These are phyloP conservation scores for Yueomyces sp. DNA, from an alignment of 805 yeast species.

Conservation along the genomic window DNA sequence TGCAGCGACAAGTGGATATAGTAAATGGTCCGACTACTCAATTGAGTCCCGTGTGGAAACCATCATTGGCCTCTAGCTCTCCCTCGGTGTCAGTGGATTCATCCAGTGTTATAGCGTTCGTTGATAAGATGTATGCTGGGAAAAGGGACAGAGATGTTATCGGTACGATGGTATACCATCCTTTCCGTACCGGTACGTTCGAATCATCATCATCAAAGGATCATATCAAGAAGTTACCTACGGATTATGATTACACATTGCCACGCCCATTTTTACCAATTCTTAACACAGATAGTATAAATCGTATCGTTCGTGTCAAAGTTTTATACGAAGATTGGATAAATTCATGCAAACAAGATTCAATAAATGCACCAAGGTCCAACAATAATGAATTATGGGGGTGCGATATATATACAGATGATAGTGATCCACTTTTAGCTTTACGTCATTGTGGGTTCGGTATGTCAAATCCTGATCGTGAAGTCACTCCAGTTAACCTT, in stretches of 20 bases:
- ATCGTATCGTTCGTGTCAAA: constrained; percentile 11
- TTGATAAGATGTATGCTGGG: constrained; percentile 5
- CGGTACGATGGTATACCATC: constrained; percentile 12
- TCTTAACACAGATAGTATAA: constrained; percentile 8
- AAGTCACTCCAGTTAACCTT: constrained; percentile 30
- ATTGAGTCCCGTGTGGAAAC: too few relatives aligned
- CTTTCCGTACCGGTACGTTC: constrained; percentile 7
- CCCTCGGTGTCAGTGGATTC: constrained; percentile 2
- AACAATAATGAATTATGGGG: constrained; percentile 69
- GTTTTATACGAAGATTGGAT: constrained; percentile 13
- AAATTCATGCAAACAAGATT: constrained; percentile 9
- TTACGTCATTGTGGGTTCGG: constrained; percentile 65
- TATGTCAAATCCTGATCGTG: constrained; percentile 5
- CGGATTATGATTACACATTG: constrained; percentile 3
- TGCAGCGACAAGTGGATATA: too few relatives aligned
- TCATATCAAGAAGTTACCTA: background rate
- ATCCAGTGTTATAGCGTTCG: constrained; percentile 5
- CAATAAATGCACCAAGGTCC: constrained; percentile 22
- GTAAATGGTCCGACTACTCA: too few relatives aligned
- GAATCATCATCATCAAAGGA: background rate
- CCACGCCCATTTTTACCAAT: constrained; percentile 20
- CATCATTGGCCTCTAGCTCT: too few relatives aligned
- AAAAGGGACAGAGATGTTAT: constrained; percentile 4
- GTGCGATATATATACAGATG: constrained; percentile 85
- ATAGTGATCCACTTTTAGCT: constrained; percentile 68